phyloP scores from a whole-genome alignment of 306 rosid genomes.

The Glycine tomentella region DNA sequence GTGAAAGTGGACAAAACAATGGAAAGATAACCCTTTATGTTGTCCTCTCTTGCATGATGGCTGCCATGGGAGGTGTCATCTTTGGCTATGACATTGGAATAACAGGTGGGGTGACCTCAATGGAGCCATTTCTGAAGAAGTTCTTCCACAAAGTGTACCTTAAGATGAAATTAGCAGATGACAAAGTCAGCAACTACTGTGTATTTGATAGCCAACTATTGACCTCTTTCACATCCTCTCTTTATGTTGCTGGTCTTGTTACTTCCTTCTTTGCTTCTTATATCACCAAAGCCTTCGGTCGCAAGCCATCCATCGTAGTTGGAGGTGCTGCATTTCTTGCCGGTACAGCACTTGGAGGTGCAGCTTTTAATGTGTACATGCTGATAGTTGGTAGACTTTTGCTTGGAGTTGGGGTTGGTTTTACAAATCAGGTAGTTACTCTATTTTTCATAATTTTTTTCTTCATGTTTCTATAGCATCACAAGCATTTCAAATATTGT shows the following conservation, averaged over 20 bases:
- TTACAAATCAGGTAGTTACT: slow-evolving; percentile 74
- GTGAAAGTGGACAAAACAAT: slow-evolving; percentile 34
- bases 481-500: background rate
- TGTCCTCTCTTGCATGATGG: slow-evolving; percentile 56
- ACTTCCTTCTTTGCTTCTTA: slow-evolving; percentile 72
- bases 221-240: slow-evolving; percentile 82
- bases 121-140: slow-evolving; percentile 74
- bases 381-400: slow-evolving; percentile 71
- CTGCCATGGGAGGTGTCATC: slow-evolving; percentile 56
- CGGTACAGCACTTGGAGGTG: slow-evolving; percentile 71
- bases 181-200: slow-evolving; percentile 71
- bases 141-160: slow-evolving; percentile 68
- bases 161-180: slow-evolving; percentile 45
- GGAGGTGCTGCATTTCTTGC: slow-evolving; percentile 71
- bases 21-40: slow-evolving; percentile 48
- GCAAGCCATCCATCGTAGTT: slow-evolving; percentile 69
- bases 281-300: slow-evolving; percentile 67
- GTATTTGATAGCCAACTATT: slow-evolving; percentile 65
- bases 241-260: slow-evolving; percentile 73
- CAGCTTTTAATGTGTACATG: slow-evolving; percentile 73
- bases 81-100: slow-evolving; percentile 60
- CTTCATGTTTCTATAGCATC: background rate
- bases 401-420: slow-evolving; percentile 87
- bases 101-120: slow-evolving; percentile 71
- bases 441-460: background rate